These are phyloP conservation scores for Exophiala sideris DNA, from an alignment of 2,329 filamentous ascomycete species.

Conservation along the genomic window DNA sequence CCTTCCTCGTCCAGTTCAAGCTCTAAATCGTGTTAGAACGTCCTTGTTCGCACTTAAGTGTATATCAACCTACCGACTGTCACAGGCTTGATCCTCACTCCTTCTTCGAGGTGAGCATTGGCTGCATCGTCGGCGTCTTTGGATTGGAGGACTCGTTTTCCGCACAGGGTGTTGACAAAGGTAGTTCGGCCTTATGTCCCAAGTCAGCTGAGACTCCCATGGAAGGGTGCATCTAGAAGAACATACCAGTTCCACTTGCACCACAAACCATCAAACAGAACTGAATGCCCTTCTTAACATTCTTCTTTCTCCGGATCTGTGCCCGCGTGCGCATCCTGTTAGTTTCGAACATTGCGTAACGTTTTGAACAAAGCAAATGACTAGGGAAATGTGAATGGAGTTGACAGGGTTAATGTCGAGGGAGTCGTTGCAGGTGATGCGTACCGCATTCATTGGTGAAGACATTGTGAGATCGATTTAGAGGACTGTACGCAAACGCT, in stretches of 20 bases:
- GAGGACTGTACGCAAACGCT: neutral
- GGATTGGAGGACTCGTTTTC: slow-evolving; percentile 83
- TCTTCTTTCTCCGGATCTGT: slow-evolving; percentile 99
- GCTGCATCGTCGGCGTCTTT: slow-evolving; percentile 90
- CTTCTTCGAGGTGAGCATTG: slow-evolving; percentile 88
- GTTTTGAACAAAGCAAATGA: neutral
- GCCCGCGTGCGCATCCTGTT: slow-evolving; percentile 53
- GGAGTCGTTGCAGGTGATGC: slow-evolving; percentile 3
- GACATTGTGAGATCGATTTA: slow-evolving; percentile 21
- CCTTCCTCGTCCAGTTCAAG: slow-evolving; percentile 97
- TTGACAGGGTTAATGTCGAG: neutral
- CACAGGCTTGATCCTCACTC: slow-evolving; percentile 96
- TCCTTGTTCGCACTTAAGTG: neutral
- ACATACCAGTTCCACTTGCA: slow-evolving; percentile 90
- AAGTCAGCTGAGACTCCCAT: neutral
- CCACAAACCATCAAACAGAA: slow-evolving; percentile 99
- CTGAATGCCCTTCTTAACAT: slow-evolving; percentile 99
- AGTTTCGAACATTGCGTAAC: slow-evolving; percentile 17
- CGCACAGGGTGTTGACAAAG: slow-evolving; percentile 98
- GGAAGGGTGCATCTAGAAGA: slow-evolving; percentile 11
- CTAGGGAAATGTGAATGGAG: neutral
- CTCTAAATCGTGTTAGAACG: slow-evolving; percentile 54
- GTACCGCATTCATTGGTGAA: slow-evolving; percentile 30
- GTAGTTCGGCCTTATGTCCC: slow-evolving; percentile 75
- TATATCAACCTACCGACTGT: slow-evolving; percentile 73